Evolutionary conservation across 768 basidiomycete species (phyloP).

Genomic region (Steccherinum ochraceum): DNA sequence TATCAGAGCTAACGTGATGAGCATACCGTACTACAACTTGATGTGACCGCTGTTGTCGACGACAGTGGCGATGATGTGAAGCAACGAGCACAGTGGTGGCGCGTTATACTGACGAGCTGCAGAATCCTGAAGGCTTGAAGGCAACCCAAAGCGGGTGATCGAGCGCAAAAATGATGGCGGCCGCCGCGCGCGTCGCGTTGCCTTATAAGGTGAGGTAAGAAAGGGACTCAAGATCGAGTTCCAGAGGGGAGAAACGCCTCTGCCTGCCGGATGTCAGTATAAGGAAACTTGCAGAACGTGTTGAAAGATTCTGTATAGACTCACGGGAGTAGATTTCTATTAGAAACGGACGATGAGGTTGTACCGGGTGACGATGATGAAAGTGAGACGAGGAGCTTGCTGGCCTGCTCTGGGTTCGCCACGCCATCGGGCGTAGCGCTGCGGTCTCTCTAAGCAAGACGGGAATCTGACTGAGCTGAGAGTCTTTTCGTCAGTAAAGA

Average conservation of each 20-base stretch:
- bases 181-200: neutral
- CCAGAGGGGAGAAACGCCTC: neutral
- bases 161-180: neutral
- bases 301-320: neutral
- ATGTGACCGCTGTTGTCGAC: too few species aligned
- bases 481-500: too few species aligned
- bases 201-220: neutral
- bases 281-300: too few species aligned
- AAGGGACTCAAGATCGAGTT: neutral
- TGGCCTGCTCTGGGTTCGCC: too few species aligned
- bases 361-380: neutral
- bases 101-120: too few species aligned
- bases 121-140: too few species aligned
- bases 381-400: neutral
- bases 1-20: too few species aligned
- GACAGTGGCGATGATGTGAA: too few species aligned
- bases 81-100: too few species aligned
- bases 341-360: neutral
- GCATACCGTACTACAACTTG: too few species aligned
- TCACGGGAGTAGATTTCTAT: neutral
- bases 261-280: neutral
- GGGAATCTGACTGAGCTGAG: neutral
- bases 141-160: too few species aligned
- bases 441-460: neutral
- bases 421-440: too few species aligned